Evolutionary conservation across 768 basidiomycete species (phyloP).

Genomic region (Pleurotus giganteus): DNA sequence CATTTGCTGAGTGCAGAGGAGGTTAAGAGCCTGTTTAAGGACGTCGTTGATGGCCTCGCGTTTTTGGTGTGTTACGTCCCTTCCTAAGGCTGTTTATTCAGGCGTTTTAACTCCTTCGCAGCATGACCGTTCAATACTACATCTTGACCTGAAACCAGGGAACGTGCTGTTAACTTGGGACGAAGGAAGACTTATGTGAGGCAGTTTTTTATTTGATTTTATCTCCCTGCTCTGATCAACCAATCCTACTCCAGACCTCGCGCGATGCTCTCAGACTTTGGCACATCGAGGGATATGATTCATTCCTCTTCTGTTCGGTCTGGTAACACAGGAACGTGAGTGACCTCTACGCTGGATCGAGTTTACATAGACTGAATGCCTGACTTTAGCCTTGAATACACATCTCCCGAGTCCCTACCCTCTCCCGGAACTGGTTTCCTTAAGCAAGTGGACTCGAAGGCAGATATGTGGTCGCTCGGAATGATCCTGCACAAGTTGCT

Average conservation of each 20-base stretch:
- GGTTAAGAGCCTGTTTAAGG: slow-evolving; percentile 74
- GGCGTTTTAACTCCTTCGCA: slow-evolving; percentile 22
- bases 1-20: slow-evolving; percentile 86
- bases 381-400: slow-evolving; percentile 69
- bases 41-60: slow-evolving; percentile 82
- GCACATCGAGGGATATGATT: slow-evolving; percentile 90
- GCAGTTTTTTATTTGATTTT: slow-evolving; percentile 7
- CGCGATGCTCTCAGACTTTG: slow-evolving; percentile 95
- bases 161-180: slow-evolving; percentile 94
- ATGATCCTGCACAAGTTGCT: slow-evolving; percentile 94
- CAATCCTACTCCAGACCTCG: slow-evolving; percentile 60
- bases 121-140: slow-evolving; percentile 84
- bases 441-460: slow-evolving; percentile 76
- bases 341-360: slow-evolving; percentile 13
- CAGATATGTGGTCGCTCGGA: slow-evolving; percentile 97
- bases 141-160: slow-evolving; percentile 92
- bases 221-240: slow-evolving; percentile 1
- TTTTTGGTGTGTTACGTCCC: slow-evolving; percentile 67
- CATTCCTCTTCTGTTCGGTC: slow-evolving; percentile 65
- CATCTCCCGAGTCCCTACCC: slow-evolving; percentile 84
- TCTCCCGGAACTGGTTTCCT: slow-evolving; percentile 63
- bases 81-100: slow-evolving; percentile 1
- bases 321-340: slow-evolving; percentile 94
- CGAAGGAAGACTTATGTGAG: slow-evolving; percentile 78
- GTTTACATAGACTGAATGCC: not conserved